A percentile compares a stretch with the other conserved stretches of the same genome.
Conservation (phyloP, 2,329 filamentous ascomycete genomes). For the Apiospora kogelbergensis region DNA sequence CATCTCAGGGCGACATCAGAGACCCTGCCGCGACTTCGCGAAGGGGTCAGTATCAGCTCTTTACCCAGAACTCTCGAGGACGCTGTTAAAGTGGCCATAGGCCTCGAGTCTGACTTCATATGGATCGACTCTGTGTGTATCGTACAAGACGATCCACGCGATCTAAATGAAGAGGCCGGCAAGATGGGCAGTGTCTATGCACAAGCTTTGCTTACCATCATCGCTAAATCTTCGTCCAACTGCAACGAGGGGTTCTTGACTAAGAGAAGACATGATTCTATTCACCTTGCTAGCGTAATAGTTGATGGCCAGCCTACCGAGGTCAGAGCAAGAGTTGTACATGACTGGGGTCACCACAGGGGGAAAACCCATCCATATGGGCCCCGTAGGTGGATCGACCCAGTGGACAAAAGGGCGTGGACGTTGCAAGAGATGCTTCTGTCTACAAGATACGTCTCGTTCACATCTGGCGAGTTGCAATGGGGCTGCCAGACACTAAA, state of each 20-base stretch:
- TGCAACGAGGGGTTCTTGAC: conserved; percentile 10
- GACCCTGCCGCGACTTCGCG: background rate
- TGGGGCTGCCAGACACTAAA: conserved; percentile 9
- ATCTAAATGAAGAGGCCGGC: conserved; percentile 13
- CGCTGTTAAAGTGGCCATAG: conserved; percentile 8
- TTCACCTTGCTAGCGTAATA: background rate
- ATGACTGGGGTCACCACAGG: conserved; percentile 12
- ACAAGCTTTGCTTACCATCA: conserved; percentile 16
- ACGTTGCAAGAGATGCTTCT: conserved; percentile 12
- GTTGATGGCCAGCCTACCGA: background rate
- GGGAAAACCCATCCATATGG: background rate
- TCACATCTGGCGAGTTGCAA: conserved; percentile 12
- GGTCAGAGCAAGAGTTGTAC: background rate
- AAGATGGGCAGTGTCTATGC: conserved; percentile 21
- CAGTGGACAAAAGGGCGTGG: conserved; percentile 10
- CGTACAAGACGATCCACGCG: conserved; percentile 14
- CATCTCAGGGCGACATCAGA: background rate
- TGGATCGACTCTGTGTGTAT: conserved; percentile 20
- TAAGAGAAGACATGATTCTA: background rate
- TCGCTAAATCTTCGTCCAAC: conserved; percentile 9
- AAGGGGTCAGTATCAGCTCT: background rate
- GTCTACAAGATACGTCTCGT: conserved; percentile 4
- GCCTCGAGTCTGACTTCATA: conserved; percentile 11
- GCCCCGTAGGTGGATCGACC: conserved; percentile 1
- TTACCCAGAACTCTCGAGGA: conserved; percentile 15